Evolutionary conservation across 2,329 filamentous ascomycete species (phyloP), one percentile per base, ranked within the genome.

Genomic region (Botrytis fragariae): DNA sequence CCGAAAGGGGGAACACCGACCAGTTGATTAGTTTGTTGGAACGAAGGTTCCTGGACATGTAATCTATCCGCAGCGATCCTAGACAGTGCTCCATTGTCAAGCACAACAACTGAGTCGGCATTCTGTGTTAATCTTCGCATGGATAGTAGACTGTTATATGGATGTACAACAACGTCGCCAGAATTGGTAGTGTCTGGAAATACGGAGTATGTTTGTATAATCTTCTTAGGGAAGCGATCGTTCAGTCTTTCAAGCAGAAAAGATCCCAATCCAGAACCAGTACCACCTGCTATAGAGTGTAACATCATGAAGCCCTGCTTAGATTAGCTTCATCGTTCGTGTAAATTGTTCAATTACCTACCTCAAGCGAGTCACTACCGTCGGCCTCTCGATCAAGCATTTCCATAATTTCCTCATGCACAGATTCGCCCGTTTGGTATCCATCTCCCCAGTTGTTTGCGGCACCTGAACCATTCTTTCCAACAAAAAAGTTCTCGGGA

Each of bases 361-460:
- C 92, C 86, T 99, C 96, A 6, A 99, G 87, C 70, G 95, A 98
- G 83, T 99, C 96, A 82, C 95, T 98, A 45, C 97, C 97, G 83
- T 99, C 96, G 25, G 97, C 96, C 82, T 99, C 96, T 74, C 96
- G 92, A 81, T 99, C 96, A 80, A 99, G 97, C 94, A 99, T 99
- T 82, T 99, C 97, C 87, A 99, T 93, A 72, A 99, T 94, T 82
- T 99, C 96, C 83, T 99, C 96, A 79, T 95, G 94, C 32, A 99
- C 94, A 62, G 88, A 87, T 82, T 98, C 95, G 78, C 95, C 96
- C 71, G 93, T 95, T 77, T 96, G 91, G 84, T 99, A 99, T 64
- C 96, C 96, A 80, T 96, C 93, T 75, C 95, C 96, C 96, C 96
- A 99, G 83, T 98, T 99, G 84, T 99, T 99, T 63, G 94, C 96